A percentile compares a stretch with the other conserved stretches of the same genome.
These are phyloP conservation scores for Annulohypoxylon nitens DNA, from an alignment of 495 filamentous ascomycete species.

Conservation along the genomic window DNA sequence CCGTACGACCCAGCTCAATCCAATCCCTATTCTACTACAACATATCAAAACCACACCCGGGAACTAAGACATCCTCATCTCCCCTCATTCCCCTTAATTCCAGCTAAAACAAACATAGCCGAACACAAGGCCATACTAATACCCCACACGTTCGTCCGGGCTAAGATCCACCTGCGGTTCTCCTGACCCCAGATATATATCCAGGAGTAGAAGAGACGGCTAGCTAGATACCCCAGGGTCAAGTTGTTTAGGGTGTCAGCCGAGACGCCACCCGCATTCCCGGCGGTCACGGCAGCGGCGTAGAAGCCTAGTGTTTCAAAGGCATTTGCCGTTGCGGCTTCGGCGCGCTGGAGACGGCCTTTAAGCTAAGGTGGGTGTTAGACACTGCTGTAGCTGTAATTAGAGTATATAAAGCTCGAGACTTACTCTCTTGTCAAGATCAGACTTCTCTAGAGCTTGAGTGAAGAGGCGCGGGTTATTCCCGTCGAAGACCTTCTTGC, in stretches of 20 bases:
- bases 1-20: no score
- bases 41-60: background rate
- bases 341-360: slow-evolving; percentile 60
- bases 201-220: slow-evolving; percentile 59
- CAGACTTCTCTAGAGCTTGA: slow-evolving; percentile 55
- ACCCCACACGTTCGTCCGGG: slow-evolving; percentile 58
- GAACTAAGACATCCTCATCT: background rate
- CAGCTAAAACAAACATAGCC: slow-evolving; percentile 61
- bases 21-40: background rate
- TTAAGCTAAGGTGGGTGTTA: slow-evolving; percentile 18
- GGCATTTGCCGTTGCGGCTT: slow-evolving; percentile 61
- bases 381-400: no score
- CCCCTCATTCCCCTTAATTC: slow-evolving; percentile 37
- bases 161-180: slow-evolving; percentile 48
- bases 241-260: slow-evolving; percentile 56
- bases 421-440: slow-evolving; percentile 58
- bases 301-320: slow-evolving; percentile 65
- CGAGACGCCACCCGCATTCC: slow-evolving; percentile 57
- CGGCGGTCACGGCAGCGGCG: slow-evolving; percentile 64
- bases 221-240: slow-evolving; percentile 57
- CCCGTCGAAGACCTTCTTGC: slow-evolving; percentile 48
- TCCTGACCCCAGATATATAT: slow-evolving; percentile 61
- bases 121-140: slow-evolving; percentile 50
- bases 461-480: slow-evolving; percentile 52
- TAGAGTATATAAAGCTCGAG: no score